These are phyloP conservation scores for Parsonsia alboflavescens DNA, from an alignment of 257 asterid species.

Conservation along the genomic window DNA sequence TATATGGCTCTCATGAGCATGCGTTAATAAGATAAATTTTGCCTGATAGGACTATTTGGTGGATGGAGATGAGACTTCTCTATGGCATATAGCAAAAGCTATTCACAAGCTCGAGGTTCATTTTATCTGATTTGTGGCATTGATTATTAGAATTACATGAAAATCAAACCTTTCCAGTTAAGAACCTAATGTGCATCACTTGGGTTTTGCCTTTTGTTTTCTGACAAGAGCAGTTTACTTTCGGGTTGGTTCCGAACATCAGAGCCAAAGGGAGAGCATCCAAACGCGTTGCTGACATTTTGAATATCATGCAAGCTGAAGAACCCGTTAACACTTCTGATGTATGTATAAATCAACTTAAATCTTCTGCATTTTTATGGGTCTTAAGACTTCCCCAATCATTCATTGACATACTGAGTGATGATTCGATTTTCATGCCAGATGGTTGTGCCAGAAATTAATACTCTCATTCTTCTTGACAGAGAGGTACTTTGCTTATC, in stretches of 20 bases:
- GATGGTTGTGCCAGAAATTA: conserved; percentile 81
- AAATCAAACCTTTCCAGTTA: neutral
- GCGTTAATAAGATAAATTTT: conserved; percentile 29
- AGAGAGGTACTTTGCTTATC: conserved; percentile 60
- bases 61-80: conserved; percentile 83
- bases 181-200: neutral
- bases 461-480: conserved; percentile 84
- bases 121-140: conserved; percentile 2
- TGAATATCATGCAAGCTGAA: conserved; percentile 87
- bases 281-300: conserved; percentile 77
- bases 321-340: conserved; percentile 76
- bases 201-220: conserved; percentile 6
- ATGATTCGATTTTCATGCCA: conserved; percentile 28
- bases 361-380: conserved; percentile 10
- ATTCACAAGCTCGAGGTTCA: conserved; percentile 88
- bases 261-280: conserved; percentile 97
- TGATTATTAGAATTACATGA: neutral
- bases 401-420: conserved; percentile 10
- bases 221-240: conserved; percentile 57
- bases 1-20: conserved; percentile 10
- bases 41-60: conserved; percentile 64
- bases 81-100: conserved; percentile 95
- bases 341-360: conserved; percentile 34
- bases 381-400: neutral
- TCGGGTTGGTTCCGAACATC: conserved; percentile 88